Percentiles rank a stretch among this genome's conserved stretches.
Evolutionary conservation across 192 early-diverging fungal genomes (phyloP).

Genomic region (Umbelopsis sp.): DNA sequence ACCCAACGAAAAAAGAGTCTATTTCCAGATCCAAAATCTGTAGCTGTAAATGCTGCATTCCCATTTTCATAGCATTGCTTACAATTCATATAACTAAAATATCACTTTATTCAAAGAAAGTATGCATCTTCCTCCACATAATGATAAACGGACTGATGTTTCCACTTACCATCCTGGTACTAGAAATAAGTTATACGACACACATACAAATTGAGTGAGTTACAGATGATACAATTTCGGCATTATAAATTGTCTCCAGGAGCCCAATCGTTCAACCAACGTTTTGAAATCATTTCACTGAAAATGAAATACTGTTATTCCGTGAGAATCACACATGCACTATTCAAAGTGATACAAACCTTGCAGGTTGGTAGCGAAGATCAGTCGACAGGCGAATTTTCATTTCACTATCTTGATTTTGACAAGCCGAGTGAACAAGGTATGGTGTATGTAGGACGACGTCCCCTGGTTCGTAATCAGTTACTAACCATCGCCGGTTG

Average conservation of each 20-base stretch:
- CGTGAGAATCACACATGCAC: too few relatives aligned
- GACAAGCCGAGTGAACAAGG: neutral
- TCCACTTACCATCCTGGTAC: too few relatives aligned
- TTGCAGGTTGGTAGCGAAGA: slow-evolving; percentile 1
- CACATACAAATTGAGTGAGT: neutral
- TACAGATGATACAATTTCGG: neutral
- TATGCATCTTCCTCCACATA: too few relatives aligned
- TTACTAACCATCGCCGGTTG: neutral
- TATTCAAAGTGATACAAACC: neutral
- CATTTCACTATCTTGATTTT: neutral
- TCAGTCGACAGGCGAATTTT: neutral
- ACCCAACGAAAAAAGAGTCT: too few relatives aligned
- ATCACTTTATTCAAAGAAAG: too few relatives aligned
- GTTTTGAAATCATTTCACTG: slow-evolving; percentile 3
- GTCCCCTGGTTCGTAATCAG: slow-evolving; percentile 5
- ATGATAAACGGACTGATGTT: too few relatives aligned
- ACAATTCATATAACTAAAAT: too few relatives aligned
- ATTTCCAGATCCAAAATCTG: too few relatives aligned
- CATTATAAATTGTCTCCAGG: neutral
- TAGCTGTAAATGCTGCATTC: too few relatives aligned
- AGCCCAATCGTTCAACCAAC: slow-evolving; percentile 1
- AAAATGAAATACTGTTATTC: too few relatives aligned
- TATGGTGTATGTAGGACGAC: slow-evolving; percentile 1
- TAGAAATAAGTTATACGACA: too few relatives aligned
- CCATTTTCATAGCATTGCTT: too few relatives aligned